Conservation (phyloP, 2,329 filamentous ascomycete genomes). For the Didymellaceae sp. region DNA sequence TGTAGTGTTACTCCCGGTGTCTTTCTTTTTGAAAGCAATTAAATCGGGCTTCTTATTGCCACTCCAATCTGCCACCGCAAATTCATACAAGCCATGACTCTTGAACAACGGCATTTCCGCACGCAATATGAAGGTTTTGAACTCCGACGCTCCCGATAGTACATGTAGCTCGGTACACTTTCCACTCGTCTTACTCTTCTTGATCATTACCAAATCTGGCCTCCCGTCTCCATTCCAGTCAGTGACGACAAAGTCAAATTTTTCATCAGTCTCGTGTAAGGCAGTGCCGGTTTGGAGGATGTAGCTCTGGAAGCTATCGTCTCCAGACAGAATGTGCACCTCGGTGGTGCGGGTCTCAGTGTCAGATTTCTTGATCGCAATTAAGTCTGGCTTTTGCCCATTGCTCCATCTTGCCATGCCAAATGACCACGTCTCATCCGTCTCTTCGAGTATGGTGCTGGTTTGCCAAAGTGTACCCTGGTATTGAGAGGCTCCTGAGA, state of each 20-base stretch:
- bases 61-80: conserved; percentile 2
- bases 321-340: background rate
- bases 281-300: background rate
- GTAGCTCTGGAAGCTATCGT: background rate
- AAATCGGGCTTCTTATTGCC: conserved; percentile 3
- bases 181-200: background rate
- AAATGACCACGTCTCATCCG: background rate
- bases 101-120: conserved; percentile 1
- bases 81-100: background rate
- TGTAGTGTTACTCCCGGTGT: background rate
- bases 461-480: background rate
- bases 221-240: background rate
- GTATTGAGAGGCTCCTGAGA: background rate
- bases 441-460: background rate
- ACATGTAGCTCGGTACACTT: background rate
- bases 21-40: conserved; percentile 1
- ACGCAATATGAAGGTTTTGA: background rate
- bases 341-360: background rate
- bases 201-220: background rate
- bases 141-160: background rate
- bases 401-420: background rate
- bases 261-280: background rate
- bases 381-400: background rate
- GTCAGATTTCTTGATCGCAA: background rate
- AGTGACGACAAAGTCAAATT: background rate